Evolutionary conservation across 768 basidiomycete genomes (phyloP), one percentile per base, ranked within the genome.

Genomic region (Phaeotremella skinneri): DNA sequence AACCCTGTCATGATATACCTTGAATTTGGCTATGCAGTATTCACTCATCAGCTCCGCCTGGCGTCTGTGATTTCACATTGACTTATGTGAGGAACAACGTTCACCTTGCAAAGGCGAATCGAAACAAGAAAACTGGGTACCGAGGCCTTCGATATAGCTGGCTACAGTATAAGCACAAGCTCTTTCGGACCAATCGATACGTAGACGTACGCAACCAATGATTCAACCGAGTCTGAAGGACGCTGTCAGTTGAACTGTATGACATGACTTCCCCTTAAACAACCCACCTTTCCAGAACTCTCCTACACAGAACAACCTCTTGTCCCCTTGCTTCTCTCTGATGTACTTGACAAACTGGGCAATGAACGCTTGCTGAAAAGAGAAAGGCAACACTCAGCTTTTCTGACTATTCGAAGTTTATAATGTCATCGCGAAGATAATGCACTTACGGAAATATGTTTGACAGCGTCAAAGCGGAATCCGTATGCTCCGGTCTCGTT

Each of bases 391-490:
- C n/a, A n/a, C n/a, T 80, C 59, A 79, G 80, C 69, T 79, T 80
- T 42, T 88, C 79, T 87, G 87, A 62, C 20, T 29, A 39, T 55
- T 16, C 17, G 32, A 50, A 29, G 32, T 42, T 21, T 37, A 47
- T n/a, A n/a, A n/a, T n/a, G n/a, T n/a, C n/a, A n/a, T n/a, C n/a
- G n/a, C n/a, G n/a, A n/a, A n/a, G 7, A 48, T 26, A 26, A 5
- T 11, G 30, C 6, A 55, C 62, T 52, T 48, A 68, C 69, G 1
- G 72, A 74, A 50, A 74, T 74, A 54, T 96, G 92, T 74, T 94
- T 96, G 64, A 92, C 88, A 17, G 91, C 92, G 70, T 94, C 92
- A 27, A 94, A 81, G 49, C 91, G 83, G 74, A 92, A 91, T 13
- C 91, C 92, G 9, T 73, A 72, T 0, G 77, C 77, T 6, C 79